These are phyloP conservation scores for Plantago ovata DNA, from an alignment of 257 asterid species.

Conservation along the genomic window DNA sequence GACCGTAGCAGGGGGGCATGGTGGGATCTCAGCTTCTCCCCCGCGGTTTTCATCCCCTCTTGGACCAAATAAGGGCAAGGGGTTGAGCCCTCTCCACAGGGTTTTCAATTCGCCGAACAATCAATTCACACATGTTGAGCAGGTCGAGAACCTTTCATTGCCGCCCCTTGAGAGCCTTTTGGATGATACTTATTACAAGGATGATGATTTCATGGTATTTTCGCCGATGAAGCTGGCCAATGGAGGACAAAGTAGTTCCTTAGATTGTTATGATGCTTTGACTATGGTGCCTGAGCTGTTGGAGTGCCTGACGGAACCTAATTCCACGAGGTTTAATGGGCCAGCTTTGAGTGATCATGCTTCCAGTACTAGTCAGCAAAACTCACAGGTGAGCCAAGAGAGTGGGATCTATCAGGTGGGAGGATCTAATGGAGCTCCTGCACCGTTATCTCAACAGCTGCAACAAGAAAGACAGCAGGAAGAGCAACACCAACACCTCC, in stretches of 20 bases:
- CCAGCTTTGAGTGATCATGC: conserved; percentile 18
- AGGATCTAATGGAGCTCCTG: conserved; percentile 22
- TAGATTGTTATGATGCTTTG: conserved; percentile 36
- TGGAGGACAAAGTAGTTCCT: conserved; percentile 25
- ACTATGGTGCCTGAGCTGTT: conserved; percentile 43
- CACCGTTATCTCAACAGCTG: conserved; percentile 55
- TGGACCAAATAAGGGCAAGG: conserved; percentile 50
- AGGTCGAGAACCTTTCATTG: conserved; percentile 52
- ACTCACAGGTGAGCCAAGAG: conserved; percentile 26
- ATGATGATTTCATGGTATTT: conserved; percentile 26
- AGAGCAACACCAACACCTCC: conserved; percentile 30
- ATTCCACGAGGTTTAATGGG: conserved; percentile 34
- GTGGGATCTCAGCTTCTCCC: conserved; percentile 41
- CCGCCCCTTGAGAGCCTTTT: conserved; percentile 59
- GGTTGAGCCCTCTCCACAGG: conserved; percentile 63
- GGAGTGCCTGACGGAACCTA: conserved; percentile 50
- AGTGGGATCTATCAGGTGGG: conserved; percentile 26
- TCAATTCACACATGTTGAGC: conserved; percentile 58
- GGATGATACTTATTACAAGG: conserved; percentile 37
- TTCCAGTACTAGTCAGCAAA: conserved; percentile 9
- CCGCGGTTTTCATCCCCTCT: conserved; percentile 51
- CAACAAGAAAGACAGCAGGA: conserved; percentile 63
- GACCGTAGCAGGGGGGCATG: conserved; percentile 22
- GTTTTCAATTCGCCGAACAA: conserved; percentile 64
- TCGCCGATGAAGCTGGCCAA: conserved; percentile 29